A percentile compares a stretch with the other conserved stretches of the same genome.
Conservation (phyloP, 1,284 basidiomycete species). For the Trichosporon sp. region DNA sequence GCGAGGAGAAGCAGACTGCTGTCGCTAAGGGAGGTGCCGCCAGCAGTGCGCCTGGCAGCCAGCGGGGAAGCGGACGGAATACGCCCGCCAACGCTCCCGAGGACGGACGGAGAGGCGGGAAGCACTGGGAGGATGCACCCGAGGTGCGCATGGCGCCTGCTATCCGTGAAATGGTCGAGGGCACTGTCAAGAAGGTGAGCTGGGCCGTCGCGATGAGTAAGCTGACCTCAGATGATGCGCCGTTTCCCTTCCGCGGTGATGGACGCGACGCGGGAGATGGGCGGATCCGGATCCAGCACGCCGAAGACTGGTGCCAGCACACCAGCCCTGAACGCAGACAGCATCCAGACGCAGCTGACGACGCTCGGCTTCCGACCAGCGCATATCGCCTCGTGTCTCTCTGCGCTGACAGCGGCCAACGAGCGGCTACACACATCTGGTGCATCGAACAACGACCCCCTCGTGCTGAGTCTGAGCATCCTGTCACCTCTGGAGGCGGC, state of each 20-base stretch:
- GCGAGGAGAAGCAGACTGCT: slow-evolving; percentile 39
- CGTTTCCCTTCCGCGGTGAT: slow-evolving; percentile 56
- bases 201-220: background rate
- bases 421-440: slow-evolving; percentile 45
- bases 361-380: slow-evolving; percentile 57
- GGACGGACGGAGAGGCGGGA: slow-evolving; percentile 50
- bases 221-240: slow-evolving; percentile 53
- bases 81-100: slow-evolving; percentile 25
- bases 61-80: slow-evolving; percentile 62
- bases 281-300: slow-evolving; percentile 26
- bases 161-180: slow-evolving; percentile 79
- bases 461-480: slow-evolving; percentile 60
- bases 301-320: background rate
- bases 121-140: slow-evolving; percentile 68
- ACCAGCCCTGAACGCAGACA: slow-evolving; percentile 39
- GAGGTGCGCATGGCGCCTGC: slow-evolving; percentile 82
- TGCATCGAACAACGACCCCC: slow-evolving; percentile 39
- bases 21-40: slow-evolving; percentile 34
- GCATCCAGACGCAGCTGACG: slow-evolving; percentile 50
- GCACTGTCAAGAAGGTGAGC: slow-evolving; percentile 74
- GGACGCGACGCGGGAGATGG: slow-evolving; percentile 52
- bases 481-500: slow-evolving; percentile 61
- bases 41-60: slow-evolving; percentile 54
- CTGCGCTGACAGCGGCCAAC: slow-evolving; percentile 49
- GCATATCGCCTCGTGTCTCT: slow-evolving; percentile 54